phyloP scores from a whole-genome alignment of 192 early-diverging fungal species.

The Backusella sp. region DNA sequence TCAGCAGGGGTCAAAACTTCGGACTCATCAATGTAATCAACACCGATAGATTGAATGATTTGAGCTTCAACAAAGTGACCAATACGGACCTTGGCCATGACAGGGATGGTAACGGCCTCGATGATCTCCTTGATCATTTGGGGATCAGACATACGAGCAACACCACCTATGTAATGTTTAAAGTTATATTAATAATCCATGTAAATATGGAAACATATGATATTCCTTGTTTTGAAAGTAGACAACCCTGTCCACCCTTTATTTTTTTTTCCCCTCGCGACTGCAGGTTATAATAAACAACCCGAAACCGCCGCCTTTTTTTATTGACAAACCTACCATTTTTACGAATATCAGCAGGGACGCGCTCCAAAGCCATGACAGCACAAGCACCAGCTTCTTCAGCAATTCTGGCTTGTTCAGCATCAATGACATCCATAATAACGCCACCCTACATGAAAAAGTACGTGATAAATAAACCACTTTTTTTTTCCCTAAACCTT shows the following conservation, averaged over 20 bases:
- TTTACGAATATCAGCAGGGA: constrained; percentile 98
- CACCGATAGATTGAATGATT: constrained; percentile 86
- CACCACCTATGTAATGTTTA: constrained; percentile 59
- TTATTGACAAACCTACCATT: constrained; percentile 59
- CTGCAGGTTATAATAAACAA: neutral
- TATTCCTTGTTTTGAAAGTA: neutral
- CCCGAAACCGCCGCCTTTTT: neutral
- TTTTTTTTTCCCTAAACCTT: constrained; percentile 5
- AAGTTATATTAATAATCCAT: neutral
- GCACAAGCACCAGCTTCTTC: constrained; percentile 96
- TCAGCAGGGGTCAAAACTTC: constrained; percentile 97
- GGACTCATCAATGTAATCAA: constrained; percentile 98
- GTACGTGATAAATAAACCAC: neutral
- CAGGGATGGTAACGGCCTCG: constrained; percentile 93
- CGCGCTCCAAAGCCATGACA: constrained; percentile 97
- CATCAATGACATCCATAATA: constrained; percentile 98
- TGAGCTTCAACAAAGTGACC: constrained; percentile 98
- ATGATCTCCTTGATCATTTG: constrained; percentile 97
- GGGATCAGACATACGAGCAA: constrained; percentile 98
- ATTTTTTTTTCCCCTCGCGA: neutral
- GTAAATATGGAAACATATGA: neutral
- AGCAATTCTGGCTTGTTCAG: constrained; percentile 96
- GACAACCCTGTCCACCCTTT: neutral
- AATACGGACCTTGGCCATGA: constrained; percentile 98
- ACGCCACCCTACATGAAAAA: constrained; percentile 78